Evolutionary conservation across 2,329 filamentous ascomycete species (phyloP).

Genomic region (Neofusicoccum parvum): DNA sequence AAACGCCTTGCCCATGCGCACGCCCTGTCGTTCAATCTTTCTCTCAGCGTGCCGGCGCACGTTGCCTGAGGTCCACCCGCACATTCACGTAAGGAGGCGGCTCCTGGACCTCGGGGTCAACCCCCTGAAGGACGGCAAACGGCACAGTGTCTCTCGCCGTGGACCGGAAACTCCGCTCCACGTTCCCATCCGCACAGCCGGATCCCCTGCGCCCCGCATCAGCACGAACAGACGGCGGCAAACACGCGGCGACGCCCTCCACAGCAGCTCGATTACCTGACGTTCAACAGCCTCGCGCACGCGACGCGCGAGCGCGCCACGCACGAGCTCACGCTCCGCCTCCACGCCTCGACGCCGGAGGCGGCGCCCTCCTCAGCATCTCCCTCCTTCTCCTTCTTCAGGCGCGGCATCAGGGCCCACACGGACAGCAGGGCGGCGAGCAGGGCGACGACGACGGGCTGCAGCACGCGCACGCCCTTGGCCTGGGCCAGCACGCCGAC

Average conservation of each 20-base stretch:
- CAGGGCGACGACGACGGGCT: slow-evolving; percentile 58
- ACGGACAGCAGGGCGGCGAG: slow-evolving; percentile 49
- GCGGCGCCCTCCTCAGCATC: background rate
- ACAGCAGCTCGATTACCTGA: background rate
- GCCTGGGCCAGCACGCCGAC: slow-evolving; percentile 39
- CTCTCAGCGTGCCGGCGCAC: background rate
- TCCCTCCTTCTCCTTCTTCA: background rate
- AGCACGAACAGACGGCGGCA: background rate
- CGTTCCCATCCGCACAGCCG: background rate
- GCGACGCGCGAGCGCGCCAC: background rate
- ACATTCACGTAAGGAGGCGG: background rate
- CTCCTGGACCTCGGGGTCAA: background rate
- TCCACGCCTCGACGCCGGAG: background rate
- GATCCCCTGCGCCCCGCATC: background rate
- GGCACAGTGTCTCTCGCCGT: background rate
- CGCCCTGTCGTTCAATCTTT: background rate
- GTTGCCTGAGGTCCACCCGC: background rate
- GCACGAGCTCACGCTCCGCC: background rate
- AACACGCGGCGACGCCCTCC: too few species aligned
- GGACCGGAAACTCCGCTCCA: background rate
- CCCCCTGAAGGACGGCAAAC: background rate
- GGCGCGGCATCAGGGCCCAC: slow-evolving; percentile 49
- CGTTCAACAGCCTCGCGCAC: background rate
- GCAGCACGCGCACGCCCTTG: slow-evolving; percentile 59
- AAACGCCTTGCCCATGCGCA: background rate